phyloP scores from a whole-genome alignment of 176 grass and related monocot species.

The Juncus effusus region DNA sequence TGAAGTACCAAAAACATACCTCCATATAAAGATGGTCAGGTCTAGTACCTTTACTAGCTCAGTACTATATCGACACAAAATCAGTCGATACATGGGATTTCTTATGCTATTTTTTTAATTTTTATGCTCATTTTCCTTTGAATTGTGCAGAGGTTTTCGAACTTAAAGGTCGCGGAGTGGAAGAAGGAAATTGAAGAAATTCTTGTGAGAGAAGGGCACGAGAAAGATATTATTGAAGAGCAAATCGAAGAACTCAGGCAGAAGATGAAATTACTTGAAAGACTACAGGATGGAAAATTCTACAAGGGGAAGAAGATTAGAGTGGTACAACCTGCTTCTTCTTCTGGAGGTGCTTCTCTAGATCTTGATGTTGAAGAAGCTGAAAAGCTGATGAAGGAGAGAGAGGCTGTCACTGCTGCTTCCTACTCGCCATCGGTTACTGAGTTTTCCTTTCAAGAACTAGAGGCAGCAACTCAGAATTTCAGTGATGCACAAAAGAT shows the following conservation, averaged over 20 bases:
- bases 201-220: slow-evolving; percentile 9
- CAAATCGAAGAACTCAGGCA: slow-evolving; percentile 10
- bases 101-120: no score
- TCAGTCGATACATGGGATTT: no score
- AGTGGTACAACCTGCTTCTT: background rate
- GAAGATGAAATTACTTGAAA: no score
- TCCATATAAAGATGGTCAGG: no score
- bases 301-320: background rate
- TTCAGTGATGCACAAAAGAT: slow-evolving; percentile 19
- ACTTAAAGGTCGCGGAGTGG: no score
- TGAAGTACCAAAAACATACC: no score
- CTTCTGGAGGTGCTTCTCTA: no score
- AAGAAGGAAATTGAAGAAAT: slow-evolving; percentile 27
- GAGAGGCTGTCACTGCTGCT: background rate
- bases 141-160: no score
- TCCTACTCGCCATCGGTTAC: slow-evolving; percentile 1
- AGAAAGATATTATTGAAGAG: slow-evolving; percentile 1
- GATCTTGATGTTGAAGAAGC: no score
- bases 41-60: no score
- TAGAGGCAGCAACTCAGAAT: slow-evolving; percentile 22
- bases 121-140: no score
- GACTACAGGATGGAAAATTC: slow-evolving; percentile 2
- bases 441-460: slow-evolving; percentile 23
- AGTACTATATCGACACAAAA: no score
- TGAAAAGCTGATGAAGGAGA: background rate